These are phyloP conservation scores for Tieghemostelium lacteum DNA, from an alignment of 78 protist species.

Conservation along the genomic window DNA sequence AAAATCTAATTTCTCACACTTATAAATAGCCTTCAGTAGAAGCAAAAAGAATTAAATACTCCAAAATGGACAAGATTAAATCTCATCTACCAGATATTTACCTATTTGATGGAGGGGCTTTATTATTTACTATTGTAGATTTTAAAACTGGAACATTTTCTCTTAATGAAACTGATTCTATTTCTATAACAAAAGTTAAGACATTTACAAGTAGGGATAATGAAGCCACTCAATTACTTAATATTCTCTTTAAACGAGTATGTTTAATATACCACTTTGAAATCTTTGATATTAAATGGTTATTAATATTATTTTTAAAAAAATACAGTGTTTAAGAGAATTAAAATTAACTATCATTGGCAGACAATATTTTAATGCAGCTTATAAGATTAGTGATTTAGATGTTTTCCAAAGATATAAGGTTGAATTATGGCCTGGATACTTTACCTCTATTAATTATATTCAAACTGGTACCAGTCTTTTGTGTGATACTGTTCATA, in stretches of 20 bases:
- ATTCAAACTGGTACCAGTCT: constrained; percentile 28
- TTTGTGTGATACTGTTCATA: constrained; percentile 24
- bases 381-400: too few relatives aligned
- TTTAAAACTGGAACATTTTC: not conserved
- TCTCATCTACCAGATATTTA: not conserved
- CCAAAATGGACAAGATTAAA: too few relatives aligned
- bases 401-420: not conserved
- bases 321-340: constrained; percentile 17
- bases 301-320: not conserved
- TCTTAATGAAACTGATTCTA: not conserved
- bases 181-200: not conserved
- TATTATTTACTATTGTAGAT: not conserved
- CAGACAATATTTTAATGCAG: constrained; percentile 7
- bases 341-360: constrained; percentile 23
- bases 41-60: too few relatives aligned
- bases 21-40: too few relatives aligned
- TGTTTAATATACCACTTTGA: not conserved
- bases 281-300: not conserved
- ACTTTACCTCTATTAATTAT: not conserved
- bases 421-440: constrained; percentile 44
- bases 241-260: constrained; percentile 44
- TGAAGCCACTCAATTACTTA: constrained; percentile 19
- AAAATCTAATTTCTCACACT: too few relatives aligned
- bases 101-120: not conserved
- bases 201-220: constrained; percentile 1